Evolutionary conservation across 1,139 yeast genomes (phyloP).

Genomic region (Pichia sp.): DNA sequence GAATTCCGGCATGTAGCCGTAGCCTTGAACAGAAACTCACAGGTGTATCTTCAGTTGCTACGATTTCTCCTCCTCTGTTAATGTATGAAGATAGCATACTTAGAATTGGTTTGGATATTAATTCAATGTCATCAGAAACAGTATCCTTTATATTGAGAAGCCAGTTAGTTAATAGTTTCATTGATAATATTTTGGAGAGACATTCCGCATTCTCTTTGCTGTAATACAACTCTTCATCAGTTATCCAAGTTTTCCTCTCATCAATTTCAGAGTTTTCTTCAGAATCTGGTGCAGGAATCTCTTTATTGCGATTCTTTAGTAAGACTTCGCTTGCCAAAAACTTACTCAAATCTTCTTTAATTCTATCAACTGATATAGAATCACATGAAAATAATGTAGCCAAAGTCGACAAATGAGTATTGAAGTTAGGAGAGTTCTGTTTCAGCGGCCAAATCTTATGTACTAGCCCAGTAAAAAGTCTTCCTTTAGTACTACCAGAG

Average conservation of each 20-base stretch:
- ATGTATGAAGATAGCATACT: conserved; percentile 64
- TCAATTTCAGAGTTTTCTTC: neutral
- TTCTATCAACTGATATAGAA: conserved; percentile 48
- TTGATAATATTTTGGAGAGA: conserved; percentile 48
- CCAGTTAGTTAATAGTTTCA: conserved; percentile 62
- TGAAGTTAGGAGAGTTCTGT: conserved; percentile 35
- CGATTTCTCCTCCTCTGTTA: conserved; percentile 79
- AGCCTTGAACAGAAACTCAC: conserved; percentile 53
- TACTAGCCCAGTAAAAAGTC: conserved; percentile 35
- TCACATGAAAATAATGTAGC: conserved; percentile 57
- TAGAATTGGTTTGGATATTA: conserved; percentile 57
- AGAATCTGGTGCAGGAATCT: conserved; percentile 21
- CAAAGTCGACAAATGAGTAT: conserved; percentile 56
- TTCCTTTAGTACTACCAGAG: neutral
- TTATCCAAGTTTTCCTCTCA: conserved; percentile 42
- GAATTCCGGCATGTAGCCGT: conserved; percentile 65
- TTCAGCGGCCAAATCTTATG: conserved; percentile 50
- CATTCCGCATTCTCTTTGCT: conserved; percentile 32
- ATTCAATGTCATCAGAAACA: conserved; percentile 31
- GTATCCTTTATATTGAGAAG: conserved; percentile 38
- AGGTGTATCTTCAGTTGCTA: conserved; percentile 58
- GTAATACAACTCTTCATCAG: conserved; percentile 40
- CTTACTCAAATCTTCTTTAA: conserved; percentile 50
- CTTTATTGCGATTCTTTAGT: conserved; percentile 40
- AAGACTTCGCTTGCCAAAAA: conserved; percentile 59